Base-by-base conservation (phyloP, 2,329 filamentous ascomycete species). In the Aureobasidium uvarum region DNA sequence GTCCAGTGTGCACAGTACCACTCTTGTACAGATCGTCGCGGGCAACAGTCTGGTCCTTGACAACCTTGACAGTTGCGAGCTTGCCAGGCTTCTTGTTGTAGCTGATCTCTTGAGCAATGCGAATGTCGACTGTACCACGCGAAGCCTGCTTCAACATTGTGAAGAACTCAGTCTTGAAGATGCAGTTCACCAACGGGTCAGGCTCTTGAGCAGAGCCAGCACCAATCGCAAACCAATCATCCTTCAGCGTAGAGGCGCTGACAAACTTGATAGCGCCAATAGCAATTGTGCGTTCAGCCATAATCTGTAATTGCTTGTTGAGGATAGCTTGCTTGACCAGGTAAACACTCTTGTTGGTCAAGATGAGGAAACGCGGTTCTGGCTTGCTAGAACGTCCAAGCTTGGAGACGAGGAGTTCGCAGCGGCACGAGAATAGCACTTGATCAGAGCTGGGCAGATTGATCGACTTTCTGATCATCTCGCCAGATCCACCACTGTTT, bases 1-100 rank as follows among this genome's bases (percentile, higher is more conserved):
- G 86, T 51, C 88, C 88, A 0, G 93, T 96, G 75, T 97, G 95
- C 63, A 99, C 87, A 18, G 89, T 89, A 67, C 91, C 88, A 75
- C 92, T 97, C 85, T 99, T 99, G 83, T 99, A 99, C 68, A 87
- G 85, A 77, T 99, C 95, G 55, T 88, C 88, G 62, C 84, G 77
- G 3, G 83, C 80, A 62, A 89, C 84, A 62, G 87, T 85, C 0
- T 93, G 88, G 74, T 99, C 95, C 78, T 96, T 96, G 67, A 96
- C 74, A 10, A 91, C 91, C 80, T 98, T 98, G 74, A 99, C 90
- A 6, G 87, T 79, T 63, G 94, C 90, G 76, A 91, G 85, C 80
- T 99, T 99, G 64, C 91, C 91, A 1, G 95, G 95, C 79, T 99
- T 99, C 84, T 98, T 99, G 74, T 94, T 93, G 77, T 96, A 99